Base-by-base conservation (phyloP, 73 alveolate genomes). In the Paramecium tetraurelia region DNA sequence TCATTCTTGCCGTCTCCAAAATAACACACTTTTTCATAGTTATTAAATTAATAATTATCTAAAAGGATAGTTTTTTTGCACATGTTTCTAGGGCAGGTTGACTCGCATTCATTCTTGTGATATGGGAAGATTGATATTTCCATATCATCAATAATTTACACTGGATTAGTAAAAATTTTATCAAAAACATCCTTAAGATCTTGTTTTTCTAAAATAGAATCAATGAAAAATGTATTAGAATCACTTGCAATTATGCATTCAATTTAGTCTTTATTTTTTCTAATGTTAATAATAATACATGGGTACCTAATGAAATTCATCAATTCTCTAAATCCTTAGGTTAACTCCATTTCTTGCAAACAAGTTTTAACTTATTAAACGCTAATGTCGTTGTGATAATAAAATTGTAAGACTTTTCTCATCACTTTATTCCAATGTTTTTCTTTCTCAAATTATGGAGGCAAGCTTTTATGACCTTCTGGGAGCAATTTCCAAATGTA, bases 1-100 rank as follows among this genome's bases (percentile, higher is more conserved):
- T 89, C 94, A 89, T 89, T 89, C 12, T 58, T 46, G 2, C 94
- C 94, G 71, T 89, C 94, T 29, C 94, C 94, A 89, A 89, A 89
- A 83, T 89, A 89, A 16, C 87, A 58, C 1, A 89, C 87, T 38
- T 72, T 70, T 5, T 71, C 85, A 71, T 89, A 89, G 9, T 89
- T 63, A 38, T 59, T 58, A 7, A 83, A 72, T 22, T 89, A 41
- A 69, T 29, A 72, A 29, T 89, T 77, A n/a, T 89, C 89, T 20
- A 14, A 83, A 29, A 89, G 71, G 0, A 53, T 53, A 46, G 58
- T 89, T n/a, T 68, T 70, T 59, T 89, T 89, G 63, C 94, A 89
- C 90, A 70, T 70, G 72, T 89, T 89, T 38, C 70, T 59, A 6
- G 94, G 86, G 46, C 94, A 77, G 6, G 89, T 44, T 21, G 84